phyloP scores from a whole-genome alignment of 2,329 filamentous ascomycete genomes.

The Trichoderma pleuroti region DNA sequence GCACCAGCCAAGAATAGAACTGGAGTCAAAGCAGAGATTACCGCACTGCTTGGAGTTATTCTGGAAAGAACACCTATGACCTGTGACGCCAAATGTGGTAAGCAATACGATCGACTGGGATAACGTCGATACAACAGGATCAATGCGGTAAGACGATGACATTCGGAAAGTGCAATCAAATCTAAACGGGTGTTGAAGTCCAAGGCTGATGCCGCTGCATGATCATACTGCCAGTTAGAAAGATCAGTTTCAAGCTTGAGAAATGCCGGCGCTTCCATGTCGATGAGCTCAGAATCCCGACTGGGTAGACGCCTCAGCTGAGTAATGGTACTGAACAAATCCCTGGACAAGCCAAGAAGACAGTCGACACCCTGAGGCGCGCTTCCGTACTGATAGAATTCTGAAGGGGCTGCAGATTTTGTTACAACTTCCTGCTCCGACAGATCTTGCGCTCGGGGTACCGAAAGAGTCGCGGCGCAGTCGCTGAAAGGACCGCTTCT shows the following conservation, averaged over 20 bases:
- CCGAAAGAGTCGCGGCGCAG: not conserved
- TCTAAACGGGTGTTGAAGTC: not conserved
- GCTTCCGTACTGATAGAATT: not conserved
- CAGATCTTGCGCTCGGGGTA: not conserved
- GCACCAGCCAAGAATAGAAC: not conserved
- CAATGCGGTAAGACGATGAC: not conserved
- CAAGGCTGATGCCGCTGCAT: not conserved
- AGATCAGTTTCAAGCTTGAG: not conserved
- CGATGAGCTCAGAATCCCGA: not conserved
- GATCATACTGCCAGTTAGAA: not conserved
- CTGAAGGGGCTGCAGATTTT: not conserved
- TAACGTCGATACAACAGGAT: not conserved
- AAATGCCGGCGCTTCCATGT: not conserved
- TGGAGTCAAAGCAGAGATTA: not conserved
- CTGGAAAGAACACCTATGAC: not conserved
- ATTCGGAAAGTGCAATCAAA: not conserved
- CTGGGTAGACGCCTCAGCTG: not conserved
- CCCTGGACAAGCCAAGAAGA: not conserved
- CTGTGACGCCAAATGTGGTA: not conserved
- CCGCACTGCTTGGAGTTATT: not conserved
- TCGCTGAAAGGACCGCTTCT: not conserved
- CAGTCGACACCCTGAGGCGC: not conserved
- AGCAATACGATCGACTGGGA: not conserved
- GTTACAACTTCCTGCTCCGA: not conserved
- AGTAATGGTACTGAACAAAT: not conserved